Base-by-base conservation (phyloP, 495 filamentous ascomycete genomes). In the Tuber calosporum region DNA sequence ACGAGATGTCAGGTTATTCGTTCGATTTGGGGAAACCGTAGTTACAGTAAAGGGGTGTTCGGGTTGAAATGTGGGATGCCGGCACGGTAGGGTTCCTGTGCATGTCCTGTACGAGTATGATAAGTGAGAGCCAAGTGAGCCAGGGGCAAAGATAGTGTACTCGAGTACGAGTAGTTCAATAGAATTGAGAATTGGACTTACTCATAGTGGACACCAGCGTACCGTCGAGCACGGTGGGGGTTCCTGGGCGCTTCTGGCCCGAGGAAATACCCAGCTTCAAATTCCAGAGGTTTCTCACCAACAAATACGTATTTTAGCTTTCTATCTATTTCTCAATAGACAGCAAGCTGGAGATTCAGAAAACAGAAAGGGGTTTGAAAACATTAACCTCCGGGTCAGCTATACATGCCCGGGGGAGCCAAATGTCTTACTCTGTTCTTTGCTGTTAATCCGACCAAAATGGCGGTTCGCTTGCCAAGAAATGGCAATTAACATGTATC, bases 131-230 rank as follows among this genome's bases (percentile, higher is more conserved):
- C 8, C 53, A 34, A 34, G 53, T 30, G 34, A 62, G 53, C n/a
- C 53, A 62, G 53, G 53, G 53, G 53, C 53, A 62, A 17, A 62
- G 26, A 62, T 62, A 62, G 26, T 15, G 26, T 62, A n/a, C n/a
- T n/a, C n/a, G n/a, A n/a, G n/a, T n/a, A n/a, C n/a, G n/a, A n/a
- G n/a, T n/a, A 17, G 26, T 5, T 34, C 11, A 34, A 62, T 4
- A 34, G 53, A 62, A 62, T 62, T 62, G 53, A 62, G 53, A 62
- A 62, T 62, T 62, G 26, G 53, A 62, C 53, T 62, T 62, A 34
- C 26, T 62, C 53, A 62, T 30, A 62, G 26, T 11, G 53, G 34
- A 30, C 53, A 34, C 26, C 53, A 26, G 26, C 13, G 26, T 5
- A 62, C 53, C 30, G 13, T 13, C 30, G 48, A 26, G n/a, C 9